A percentile compares a stretch with the other conserved stretches of the same genome.
These are phyloP conservation scores for Hyaloscypha hepaticicola DNA, from an alignment of 495 filamentous ascomycete species.

Conservation along the genomic window DNA sequence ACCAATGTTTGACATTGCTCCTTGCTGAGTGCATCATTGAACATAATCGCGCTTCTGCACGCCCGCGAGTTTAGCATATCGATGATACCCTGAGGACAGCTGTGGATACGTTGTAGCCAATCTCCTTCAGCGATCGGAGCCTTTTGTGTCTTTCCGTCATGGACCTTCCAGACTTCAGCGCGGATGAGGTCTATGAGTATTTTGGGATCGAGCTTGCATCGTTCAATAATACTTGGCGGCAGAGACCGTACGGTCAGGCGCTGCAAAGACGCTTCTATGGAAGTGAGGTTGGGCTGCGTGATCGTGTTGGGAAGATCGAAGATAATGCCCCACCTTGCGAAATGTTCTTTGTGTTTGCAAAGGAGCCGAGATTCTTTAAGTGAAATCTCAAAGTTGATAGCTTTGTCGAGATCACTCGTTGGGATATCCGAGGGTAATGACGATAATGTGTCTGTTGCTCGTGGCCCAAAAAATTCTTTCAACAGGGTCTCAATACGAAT, in stretches of 20 bases:
- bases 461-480: slow-evolving; percentile 44
- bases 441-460: slow-evolving; percentile 28
- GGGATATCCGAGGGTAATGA: slow-evolving; percentile 57
- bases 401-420: slow-evolving; percentile 42
- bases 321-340: slow-evolving; percentile 69
- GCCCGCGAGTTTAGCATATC: slow-evolving; percentile 88
- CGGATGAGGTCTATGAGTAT: slow-evolving; percentile 70
- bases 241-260: slow-evolving; percentile 37
- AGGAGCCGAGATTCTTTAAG: slow-evolving; percentile 58
- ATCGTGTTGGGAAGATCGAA: slow-evolving; percentile 45
- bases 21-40: slow-evolving; percentile 73
- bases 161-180: slow-evolving; percentile 64
- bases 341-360: slow-evolving; percentile 49
- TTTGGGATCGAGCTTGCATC: slow-evolving; percentile 69
- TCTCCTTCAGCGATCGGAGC: not conserved
- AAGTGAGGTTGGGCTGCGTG: not conserved
- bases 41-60: slow-evolving; percentile 94
- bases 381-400: slow-evolving; percentile 62
- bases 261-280: slow-evolving; percentile 38
- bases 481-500: slow-evolving; percentile 75
- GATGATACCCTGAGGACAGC: slow-evolving; percentile 74
- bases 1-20: slow-evolving; percentile 69
- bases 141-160: slow-evolving; percentile 32
- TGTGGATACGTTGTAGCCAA: slow-evolving; percentile 45
- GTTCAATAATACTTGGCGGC: slow-evolving; percentile 69